A percentile compares a stretch with the other conserved stretches of the same genome.
Conservation (phyloP, 805 yeast genomes). For the Ogataea philodendri region DNA sequence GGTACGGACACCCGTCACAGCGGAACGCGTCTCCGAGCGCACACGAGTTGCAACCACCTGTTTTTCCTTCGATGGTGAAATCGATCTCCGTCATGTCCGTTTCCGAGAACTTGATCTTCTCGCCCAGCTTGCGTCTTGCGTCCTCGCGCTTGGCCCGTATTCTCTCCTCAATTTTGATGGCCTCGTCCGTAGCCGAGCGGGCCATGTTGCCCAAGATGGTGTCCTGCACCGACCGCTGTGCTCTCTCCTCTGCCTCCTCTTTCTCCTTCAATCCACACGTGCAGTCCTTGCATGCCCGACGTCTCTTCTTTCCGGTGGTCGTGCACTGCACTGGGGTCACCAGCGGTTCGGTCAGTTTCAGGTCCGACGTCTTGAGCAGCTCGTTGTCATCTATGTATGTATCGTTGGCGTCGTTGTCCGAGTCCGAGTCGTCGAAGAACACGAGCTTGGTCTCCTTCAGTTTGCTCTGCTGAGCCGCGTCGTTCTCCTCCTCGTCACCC, state of each 20-base stretch:
- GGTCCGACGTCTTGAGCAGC: conserved; percentile 36
- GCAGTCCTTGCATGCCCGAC: conserved; percentile 97
- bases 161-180: conserved; percentile 51
- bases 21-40: conserved; percentile 97
- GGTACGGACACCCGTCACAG: conserved; percentile 96
- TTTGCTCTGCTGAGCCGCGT: conserved; percentile 39
- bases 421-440: conserved; percentile 47
- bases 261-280: conserved; percentile 93
- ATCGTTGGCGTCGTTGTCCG: conserved; percentile 33
- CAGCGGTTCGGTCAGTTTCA: conserved; percentile 34
- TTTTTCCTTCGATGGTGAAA: conserved; percentile 93
- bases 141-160: conserved; percentile 34
- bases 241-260: conserved; percentile 63
- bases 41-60: conserved; percentile 97
- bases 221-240: conserved; percentile 44
- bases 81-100: conserved; percentile 87
- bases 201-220: conserved; percentile 47
- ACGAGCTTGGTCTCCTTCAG: conserved; percentile 48
- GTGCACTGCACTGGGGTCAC: conserved; percentile 58
- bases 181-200: conserved; percentile 50
- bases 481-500: conserved; percentile 39
- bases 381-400: conserved; percentile 58
- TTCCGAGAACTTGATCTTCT: conserved; percentile 39
- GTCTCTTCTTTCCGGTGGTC: conserved; percentile 54
- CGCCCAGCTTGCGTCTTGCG: conserved; percentile 17